Percentiles rank a stretch among this genome's conserved stretches.
phyloP scores from a whole-genome alignment of 768 basidiomycete genomes.

The Suillus bovinus region DNA sequence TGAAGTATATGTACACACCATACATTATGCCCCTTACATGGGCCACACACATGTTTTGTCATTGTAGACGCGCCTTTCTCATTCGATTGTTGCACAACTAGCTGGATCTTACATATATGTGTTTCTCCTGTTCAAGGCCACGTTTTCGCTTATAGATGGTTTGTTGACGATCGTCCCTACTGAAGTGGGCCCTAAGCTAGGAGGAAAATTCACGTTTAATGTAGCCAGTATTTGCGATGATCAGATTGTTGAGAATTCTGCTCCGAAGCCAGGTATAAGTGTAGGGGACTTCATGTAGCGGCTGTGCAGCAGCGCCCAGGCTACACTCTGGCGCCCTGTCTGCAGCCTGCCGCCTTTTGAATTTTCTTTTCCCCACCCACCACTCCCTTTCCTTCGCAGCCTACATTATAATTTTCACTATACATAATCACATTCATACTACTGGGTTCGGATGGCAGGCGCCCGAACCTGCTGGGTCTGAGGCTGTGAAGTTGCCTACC shows the following conservation, averaged over 20 bases:
- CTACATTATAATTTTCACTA: too few species aligned
- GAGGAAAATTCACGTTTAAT: neutral
- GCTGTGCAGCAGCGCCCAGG: too few species aligned
- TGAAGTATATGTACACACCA: neutral
- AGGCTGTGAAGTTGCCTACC: too few species aligned
- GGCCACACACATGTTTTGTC: conserved; percentile 5
- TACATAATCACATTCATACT: too few species aligned
- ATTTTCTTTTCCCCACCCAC: too few species aligned
- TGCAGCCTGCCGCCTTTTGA: too few species aligned
- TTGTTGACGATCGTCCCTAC: neutral
- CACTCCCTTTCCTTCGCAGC: too few species aligned
- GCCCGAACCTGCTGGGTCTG: too few species aligned
- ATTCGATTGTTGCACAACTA: conserved; percentile 8
- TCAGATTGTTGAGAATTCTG: neutral
- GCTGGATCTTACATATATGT: conserved; percentile 10
- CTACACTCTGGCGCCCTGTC: too few species aligned
- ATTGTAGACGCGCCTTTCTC: conserved; percentile 6
- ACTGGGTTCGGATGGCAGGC: too few species aligned
- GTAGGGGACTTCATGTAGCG: too few species aligned
- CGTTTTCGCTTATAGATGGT: conserved; percentile 3
- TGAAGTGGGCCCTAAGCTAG: neutral
- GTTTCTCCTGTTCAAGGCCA: neutral
- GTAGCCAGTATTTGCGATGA: neutral
- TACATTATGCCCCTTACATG: conserved; percentile 8
- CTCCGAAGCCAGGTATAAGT: too few species aligned